Evolutionary conservation across 176 grass and related monocot genomes (phyloP), one percentile per base, ranked within the genome.

Genomic region (Aegilops longissima): DNA sequence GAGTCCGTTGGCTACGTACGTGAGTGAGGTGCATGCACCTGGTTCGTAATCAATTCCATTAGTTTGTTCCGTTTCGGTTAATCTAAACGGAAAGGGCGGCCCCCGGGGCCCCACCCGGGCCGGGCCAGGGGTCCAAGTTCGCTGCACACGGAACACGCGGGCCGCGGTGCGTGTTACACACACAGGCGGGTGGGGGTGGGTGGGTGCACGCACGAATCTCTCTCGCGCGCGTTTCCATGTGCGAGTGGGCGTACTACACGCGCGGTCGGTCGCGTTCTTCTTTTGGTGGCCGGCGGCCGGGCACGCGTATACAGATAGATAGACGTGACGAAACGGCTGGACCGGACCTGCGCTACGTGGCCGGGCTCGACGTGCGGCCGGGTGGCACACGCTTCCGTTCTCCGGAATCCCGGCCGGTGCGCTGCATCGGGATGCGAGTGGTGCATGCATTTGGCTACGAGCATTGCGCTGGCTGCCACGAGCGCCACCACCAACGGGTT

Each of bases 161-260:
- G 47, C 0, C 29, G 17, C 12, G 1, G 2, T 25, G n/a, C 78
- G 78, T 65, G 78, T 27, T 11, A 4, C 61, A 25, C 61, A 7
- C 38, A 27, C 61, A 63, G 58, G 23, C 44, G 59, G 56, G 18
- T 5, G 5, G n/a, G 56, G 20, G 27, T 56, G 25, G 27, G 66
- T 34, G 70, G 79, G 40, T 86, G 47, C 84, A 54, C 77, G 47
- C 84, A 54, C 77, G 84, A 68, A 77, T 44, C 40, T 49, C 72
- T 51, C 40, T 11, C 9, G 3, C 25, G 70, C 38, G 38, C 38
- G 38, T 39, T 39, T 39, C 38, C 38, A 39, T 39, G 38, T 39
- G 40, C 2, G 40, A 3, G 66, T 18, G 30, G 29, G n/a, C 12
- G 2, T 73, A n/a, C 70, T 73, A n/a, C 70, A 21, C 2, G 33